phyloP scores from a whole-genome alignment of 2,329 filamentous ascomycete species.

The Xylaria sp. region DNA sequence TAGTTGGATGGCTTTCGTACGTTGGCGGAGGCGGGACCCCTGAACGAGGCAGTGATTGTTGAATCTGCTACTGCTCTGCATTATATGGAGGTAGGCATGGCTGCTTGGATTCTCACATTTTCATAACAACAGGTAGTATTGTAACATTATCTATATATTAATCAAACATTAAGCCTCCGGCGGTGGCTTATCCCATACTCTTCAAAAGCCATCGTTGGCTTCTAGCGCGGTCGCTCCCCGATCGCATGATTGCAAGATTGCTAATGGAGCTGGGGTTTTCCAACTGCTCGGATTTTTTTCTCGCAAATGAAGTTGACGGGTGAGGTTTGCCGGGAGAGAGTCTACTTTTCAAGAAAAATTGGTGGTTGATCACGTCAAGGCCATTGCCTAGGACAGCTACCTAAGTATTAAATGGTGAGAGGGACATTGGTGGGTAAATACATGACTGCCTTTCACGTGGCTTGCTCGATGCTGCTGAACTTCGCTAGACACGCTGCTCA shows the following conservation, averaged over 20 bases:
- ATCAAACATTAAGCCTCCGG: neutral
- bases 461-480: too few species aligned
- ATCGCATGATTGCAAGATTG: too few species aligned
- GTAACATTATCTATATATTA: neutral
- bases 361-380: neutral
- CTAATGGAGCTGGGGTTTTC: neutral
- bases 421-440: neutral
- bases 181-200: too few species aligned
- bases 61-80: neutral
- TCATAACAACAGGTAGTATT: neutral
- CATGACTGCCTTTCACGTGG: too few species aligned
- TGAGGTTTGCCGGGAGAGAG: neutral
- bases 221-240: too few species aligned
- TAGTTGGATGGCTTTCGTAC: too few species aligned
- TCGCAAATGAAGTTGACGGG: too few species aligned
- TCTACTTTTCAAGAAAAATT: neutral
- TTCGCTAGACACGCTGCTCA: too few species aligned
- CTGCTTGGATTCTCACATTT: neutral
- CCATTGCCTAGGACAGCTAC: neutral
- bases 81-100: neutral
- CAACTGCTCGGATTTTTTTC: too few species aligned
- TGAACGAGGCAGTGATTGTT: neutral
- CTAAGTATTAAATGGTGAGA: neutral
- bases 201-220: too few species aligned
- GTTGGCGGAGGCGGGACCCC: too few species aligned